Evolutionary conservation across 2,329 filamentous ascomycete genomes (phyloP).

Genomic region (Polytolypa hystricis): DNA sequence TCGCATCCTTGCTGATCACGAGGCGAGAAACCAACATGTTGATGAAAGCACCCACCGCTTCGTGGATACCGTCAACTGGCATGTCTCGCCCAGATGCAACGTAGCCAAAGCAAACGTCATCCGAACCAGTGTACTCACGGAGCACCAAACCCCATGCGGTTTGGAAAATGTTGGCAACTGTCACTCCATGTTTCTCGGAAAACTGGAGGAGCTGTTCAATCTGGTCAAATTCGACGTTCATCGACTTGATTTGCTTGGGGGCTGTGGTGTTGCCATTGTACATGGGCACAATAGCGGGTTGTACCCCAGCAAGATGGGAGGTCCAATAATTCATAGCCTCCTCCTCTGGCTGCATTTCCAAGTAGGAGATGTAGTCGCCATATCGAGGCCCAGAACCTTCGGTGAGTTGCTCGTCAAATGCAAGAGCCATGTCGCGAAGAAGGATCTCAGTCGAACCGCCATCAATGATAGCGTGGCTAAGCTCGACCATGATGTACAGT

Average conservation of each 20-base stretch:
- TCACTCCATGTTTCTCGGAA: conserved; percentile 10
- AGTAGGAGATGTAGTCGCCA: conserved; percentile 24
- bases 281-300: conserved; percentile 32
- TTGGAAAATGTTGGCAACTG: conserved; percentile 48
- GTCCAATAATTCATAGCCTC: conserved; percentile 31
- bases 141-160: conserved; percentile 32
- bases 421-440: conserved; percentile 26
- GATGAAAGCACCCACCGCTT: conserved; percentile 37
- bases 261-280: no score
- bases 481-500: conserved; percentile 30
- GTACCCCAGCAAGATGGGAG: conserved; percentile 24
- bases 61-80: conserved; percentile 25
- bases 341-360: conserved; percentile 19
- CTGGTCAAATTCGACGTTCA: conserved; percentile 7
- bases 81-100: conserved; percentile 31
- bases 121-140: conserved; percentile 23
- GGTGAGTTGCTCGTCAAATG: conserved; percentile 24
- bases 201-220: conserved; percentile 9
- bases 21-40: conserved; percentile 46
- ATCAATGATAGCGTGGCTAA: conserved; percentile 36
- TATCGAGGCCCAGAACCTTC: conserved; percentile 23
- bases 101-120: conserved; percentile 32
- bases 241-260: no score
- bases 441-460: conserved; percentile 33
- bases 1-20: conserved; percentile 23